Evolutionary conservation across 2,329 filamentous ascomycete species (phyloP), one percentile per base, ranked within the genome.

Genomic region (Tolypocladium pustulatum): DNA sequence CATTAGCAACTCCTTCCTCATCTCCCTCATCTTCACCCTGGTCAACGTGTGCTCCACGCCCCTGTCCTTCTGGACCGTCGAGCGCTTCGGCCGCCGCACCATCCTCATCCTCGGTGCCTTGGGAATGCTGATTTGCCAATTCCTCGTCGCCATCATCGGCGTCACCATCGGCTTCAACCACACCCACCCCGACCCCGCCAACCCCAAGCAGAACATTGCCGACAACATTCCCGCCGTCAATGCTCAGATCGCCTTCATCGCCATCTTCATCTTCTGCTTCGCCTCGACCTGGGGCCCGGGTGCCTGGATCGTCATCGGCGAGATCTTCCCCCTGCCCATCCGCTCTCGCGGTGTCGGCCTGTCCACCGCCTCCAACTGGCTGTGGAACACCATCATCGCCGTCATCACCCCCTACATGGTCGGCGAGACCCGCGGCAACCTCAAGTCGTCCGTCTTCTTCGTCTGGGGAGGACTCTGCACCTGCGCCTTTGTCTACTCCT

Each of bases 201-300:
- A 79, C 54, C 67, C 75, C 0, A 64, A 64, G 36, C 66, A 64
- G 25, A 70, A 68, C 25, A 73, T 78, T 9, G 78, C 78, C 67
- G 57, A 81, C 75, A 83, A 86, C 72, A 74, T 79, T 61, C 63
- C 76, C 2, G 86, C 84, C 38, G 80, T 82, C 66, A 79, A 82
- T 65, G 84, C 88, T 55, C 86, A 92, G 80, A 91, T 96, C 64
- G 84, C 89, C 61, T 94, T 95, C 78, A 94, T 94, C 70, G 88
- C 86, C 77, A 86, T 96, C 78, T 94, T 91, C 81, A 92, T 96
- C 80, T 91, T 90, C 82, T 93, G 88, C 81, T 96, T 96, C 72
- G 91, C 91, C 61, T 86, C 83, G 60, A 96, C 91, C 63, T 96
- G 90, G 91, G 91, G 91, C 57, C 90, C 90, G 8, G 87, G 85